Percentiles rank a stretch among this genome's conserved stretches.
phyloP scores from a whole-genome alignment of 2,329 filamentous ascomycete genomes.

The Cercospora sp. region DNA sequence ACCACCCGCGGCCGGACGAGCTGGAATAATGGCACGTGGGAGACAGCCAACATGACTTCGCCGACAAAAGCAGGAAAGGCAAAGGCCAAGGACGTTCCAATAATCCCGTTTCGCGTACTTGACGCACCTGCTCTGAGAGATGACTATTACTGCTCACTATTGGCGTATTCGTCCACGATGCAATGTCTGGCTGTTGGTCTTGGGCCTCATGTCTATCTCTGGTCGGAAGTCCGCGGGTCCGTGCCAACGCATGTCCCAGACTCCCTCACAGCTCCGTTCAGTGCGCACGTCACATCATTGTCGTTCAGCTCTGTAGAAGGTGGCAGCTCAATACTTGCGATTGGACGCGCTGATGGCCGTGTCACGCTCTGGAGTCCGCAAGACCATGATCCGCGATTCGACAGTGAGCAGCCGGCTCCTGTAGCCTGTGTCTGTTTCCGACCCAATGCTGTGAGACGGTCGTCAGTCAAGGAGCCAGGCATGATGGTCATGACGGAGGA shows the following conservation, averaged over 20 bases:
- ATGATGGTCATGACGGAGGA: slow-evolving; percentile 70
- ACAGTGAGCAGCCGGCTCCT: slow-evolving; percentile 68
- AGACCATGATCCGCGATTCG: slow-evolving; percentile 69
- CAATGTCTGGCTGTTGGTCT: slow-evolving; percentile 82
- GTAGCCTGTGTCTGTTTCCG: slow-evolving; percentile 82
- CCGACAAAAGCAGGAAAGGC: slow-evolving; percentile 16
- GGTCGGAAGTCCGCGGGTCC: slow-evolving; percentile 71
- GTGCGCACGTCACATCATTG: slow-evolving; percentile 71
- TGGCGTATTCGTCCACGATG: slow-evolving; percentile 77
- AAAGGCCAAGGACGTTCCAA: slow-evolving; percentile 33
- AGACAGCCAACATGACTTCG: slow-evolving; percentile 19
- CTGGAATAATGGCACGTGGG: slow-evolving; percentile 30
- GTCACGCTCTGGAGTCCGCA: slow-evolving; percentile 76
- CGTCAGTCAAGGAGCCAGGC: slow-evolving; percentile 52
- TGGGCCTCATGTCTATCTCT: slow-evolving; percentile 76
- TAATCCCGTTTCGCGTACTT: slow-evolving; percentile 57
- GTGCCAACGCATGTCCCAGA: slow-evolving; percentile 45
- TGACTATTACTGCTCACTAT: slow-evolving; percentile 90
- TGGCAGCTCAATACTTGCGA: slow-evolving; percentile 75
- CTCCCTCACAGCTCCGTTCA: slow-evolving; percentile 53
- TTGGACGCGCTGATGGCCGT: slow-evolving; percentile 74
- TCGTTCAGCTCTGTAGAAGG: slow-evolving; percentile 82
- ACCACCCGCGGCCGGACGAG: slow-evolving; percentile 11
- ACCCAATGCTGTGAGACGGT: slow-evolving; percentile 57
- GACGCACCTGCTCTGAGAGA: slow-evolving; percentile 87